phyloP scores from a whole-genome alignment of 768 basidiomycete species.

The Hypholoma fasciculare region DNA sequence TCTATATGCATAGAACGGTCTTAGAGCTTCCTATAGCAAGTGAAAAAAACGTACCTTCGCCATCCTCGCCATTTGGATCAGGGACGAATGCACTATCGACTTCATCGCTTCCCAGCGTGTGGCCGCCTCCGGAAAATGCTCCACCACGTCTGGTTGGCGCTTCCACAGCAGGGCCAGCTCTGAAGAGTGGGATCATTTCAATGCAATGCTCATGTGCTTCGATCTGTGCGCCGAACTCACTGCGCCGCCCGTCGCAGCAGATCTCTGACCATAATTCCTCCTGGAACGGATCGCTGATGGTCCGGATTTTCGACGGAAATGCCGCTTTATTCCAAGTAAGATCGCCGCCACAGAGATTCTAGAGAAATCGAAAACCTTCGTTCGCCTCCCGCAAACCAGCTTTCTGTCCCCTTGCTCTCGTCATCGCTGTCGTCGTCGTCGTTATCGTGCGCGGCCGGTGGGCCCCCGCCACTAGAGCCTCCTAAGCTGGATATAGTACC shows the following conservation, averaged over 20 bases:
- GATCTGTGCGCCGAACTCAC: slow-evolving; percentile 41
- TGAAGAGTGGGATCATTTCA: slow-evolving; percentile 1
- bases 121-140: slow-evolving; percentile 71
- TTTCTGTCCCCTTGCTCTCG: slow-evolving; percentile 53
- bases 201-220: background rate
- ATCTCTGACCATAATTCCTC: slow-evolving; percentile 63
- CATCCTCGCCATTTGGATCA: slow-evolving; percentile 53
- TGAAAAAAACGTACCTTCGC: slow-evolving; percentile 21
- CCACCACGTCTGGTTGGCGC: slow-evolving; percentile 18
- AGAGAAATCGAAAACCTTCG: slow-evolving; percentile 56
- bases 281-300: slow-evolving; percentile 42
- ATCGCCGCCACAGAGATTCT: background rate
- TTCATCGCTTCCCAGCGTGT: slow-evolving; percentile 91
- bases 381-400: slow-evolving; percentile 94
- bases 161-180: slow-evolving; percentile 23
- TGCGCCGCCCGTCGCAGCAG: slow-evolving; percentile 80
- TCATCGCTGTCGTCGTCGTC: slow-evolving; percentile 55
- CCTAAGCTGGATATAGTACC: slow-evolving; percentile 28
- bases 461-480: slow-evolving; percentile 16
- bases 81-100: slow-evolving; percentile 74
- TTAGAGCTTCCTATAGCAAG: no score
- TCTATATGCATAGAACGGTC: slow-evolving; percentile 25
- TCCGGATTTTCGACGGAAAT: slow-evolving; percentile 88
- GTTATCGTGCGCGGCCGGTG: slow-evolving; percentile 32
- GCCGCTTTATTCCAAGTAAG: slow-evolving; percentile 51